phyloP scores from a whole-genome alignment of 345 rosid species.

The Noccaea caerulescens region DNA sequence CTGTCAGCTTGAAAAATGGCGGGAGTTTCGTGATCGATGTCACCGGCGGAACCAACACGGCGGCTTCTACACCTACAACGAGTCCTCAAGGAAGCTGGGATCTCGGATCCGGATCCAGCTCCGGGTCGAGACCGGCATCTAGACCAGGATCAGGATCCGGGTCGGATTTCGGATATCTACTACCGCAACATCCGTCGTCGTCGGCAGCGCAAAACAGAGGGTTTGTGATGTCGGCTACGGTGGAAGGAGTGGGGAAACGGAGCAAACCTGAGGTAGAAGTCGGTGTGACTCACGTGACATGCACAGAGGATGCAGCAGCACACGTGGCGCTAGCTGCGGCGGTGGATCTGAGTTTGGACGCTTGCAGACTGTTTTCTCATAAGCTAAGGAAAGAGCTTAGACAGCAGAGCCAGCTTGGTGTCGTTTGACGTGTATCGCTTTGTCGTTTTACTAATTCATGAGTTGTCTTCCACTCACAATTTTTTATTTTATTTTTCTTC shows the following conservation, averaged over 20 bases:
- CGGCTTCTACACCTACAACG: slow-evolving; percentile 60
- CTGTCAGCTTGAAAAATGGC: slow-evolving; percentile 63
- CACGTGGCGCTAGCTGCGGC: slow-evolving; percentile 94
- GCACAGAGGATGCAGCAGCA: slow-evolving; percentile 97
- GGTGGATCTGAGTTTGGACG: slow-evolving; percentile 94
- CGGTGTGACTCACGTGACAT: slow-evolving; percentile 89
- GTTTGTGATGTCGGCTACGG: slow-evolving; percentile 87
- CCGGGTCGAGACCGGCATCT: slow-evolving; percentile 59
- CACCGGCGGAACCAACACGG: slow-evolving; percentile 50
- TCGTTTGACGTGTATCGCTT: slow-evolving; percentile 54
- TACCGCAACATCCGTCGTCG: slow-evolving; percentile 36
- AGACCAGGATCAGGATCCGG: slow-evolving; percentile 93
- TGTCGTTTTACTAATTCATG: slow-evolving; percentile 52
- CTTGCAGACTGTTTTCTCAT: slow-evolving; percentile 77
- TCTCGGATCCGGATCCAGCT: slow-evolving; percentile 61
- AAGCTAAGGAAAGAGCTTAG: slow-evolving; percentile 87
- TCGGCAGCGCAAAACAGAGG: slow-evolving; percentile 52
- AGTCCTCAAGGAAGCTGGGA: slow-evolving; percentile 91
- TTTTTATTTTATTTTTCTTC: neutral
- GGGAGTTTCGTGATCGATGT: slow-evolving; percentile 81
- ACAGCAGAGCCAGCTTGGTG: slow-evolving; percentile 59
- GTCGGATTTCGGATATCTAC: slow-evolving; percentile 54
- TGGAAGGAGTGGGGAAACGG: slow-evolving; percentile 58
- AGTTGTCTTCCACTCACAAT: slow-evolving; percentile 44
- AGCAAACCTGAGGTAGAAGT: slow-evolving; percentile 81